Percentiles rank a stretch among this genome's conserved stretches.
These are phyloP conservation scores for Paecilomyces sp. DNA, from an alignment of 2,329 filamentous ascomycete genomes.

Conservation along the genomic window DNA sequence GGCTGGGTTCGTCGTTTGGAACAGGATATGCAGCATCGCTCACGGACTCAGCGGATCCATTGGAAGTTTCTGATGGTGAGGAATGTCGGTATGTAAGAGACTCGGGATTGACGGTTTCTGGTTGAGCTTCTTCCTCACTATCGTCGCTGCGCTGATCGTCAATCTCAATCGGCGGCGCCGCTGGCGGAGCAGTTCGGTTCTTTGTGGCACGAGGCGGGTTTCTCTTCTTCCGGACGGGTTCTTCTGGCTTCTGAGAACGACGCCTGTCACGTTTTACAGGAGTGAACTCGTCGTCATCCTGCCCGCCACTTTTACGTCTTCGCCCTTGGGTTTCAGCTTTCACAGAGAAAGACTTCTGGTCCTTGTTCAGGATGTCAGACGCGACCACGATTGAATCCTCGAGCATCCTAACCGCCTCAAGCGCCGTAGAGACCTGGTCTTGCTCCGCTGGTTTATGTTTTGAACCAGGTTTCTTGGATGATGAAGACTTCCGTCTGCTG, in stretches of 20 bases:
- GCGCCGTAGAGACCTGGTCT: not conserved
- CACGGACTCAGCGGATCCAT: not conserved
- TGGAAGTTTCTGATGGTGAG: not conserved
- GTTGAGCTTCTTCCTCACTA: not conserved
- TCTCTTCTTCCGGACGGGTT: not conserved
- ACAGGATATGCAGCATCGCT: not conserved
- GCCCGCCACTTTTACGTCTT: conserved; percentile 11
- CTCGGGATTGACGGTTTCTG: not conserved
- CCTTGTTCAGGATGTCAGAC: conserved; percentile 10
- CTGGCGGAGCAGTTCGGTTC: not conserved
- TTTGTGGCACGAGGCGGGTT: not conserved
- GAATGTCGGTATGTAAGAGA: not conserved
- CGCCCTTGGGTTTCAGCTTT: not conserved
- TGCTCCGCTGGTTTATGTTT: not conserved
- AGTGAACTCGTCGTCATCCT: conserved; percentile 22
- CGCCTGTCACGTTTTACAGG: conserved; percentile 9
- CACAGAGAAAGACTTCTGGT: conserved; percentile 1
- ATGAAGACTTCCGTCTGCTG: not conserved
- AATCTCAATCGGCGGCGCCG: not conserved
- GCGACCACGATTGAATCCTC: conserved; percentile 6
- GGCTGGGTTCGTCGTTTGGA: not conserved
- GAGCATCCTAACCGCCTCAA: conserved; percentile 1
- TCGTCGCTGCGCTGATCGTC: not conserved
- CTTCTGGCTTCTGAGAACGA: conserved; percentile 1
- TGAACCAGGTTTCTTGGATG: not conserved